phyloP scores from a whole-genome alignment of 2,329 filamentous ascomycete genomes.

The Exophiala bonariae region DNA sequence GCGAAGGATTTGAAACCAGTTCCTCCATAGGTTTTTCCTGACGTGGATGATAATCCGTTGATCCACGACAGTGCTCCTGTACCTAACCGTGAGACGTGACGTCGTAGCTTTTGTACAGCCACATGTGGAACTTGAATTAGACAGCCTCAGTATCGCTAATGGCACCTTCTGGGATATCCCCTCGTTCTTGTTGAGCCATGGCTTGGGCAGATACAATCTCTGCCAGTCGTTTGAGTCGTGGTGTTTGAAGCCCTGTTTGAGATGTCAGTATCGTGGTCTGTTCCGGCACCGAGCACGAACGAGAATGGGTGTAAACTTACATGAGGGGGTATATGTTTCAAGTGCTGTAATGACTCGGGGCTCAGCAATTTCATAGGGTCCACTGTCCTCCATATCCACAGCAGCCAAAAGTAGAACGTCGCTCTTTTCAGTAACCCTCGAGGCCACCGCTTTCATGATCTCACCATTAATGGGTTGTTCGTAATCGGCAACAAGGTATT shows the following conservation, averaged over 20 bases:
- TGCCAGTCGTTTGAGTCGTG: conserved; percentile 89
- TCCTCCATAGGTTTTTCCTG: too few relatives aligned
- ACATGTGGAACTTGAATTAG: background rate
- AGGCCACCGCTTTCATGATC: conserved; percentile 99
- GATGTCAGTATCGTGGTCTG: conserved; percentile 31
- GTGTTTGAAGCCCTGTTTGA: conserved; percentile 82
- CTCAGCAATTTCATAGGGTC: conserved; percentile 97
- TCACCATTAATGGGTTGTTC: conserved; percentile 99
- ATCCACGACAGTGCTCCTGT: too few relatives aligned
- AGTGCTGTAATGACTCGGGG: conserved; percentile 92
- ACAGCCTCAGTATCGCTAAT: conserved; percentile 23
- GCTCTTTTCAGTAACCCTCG: conserved; percentile 95
- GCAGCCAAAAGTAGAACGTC: conserved; percentile 90
- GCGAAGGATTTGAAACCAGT: too few relatives aligned
- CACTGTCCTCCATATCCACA: conserved; percentile 98
- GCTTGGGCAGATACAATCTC: conserved; percentile 97
- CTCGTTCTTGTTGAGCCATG: conserved; percentile 89
- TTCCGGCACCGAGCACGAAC: conserved; percentile 6
- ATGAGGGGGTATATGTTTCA: conserved; percentile 97
- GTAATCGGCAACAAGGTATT: conserved; percentile 97
- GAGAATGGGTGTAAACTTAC: conserved; percentile 56
- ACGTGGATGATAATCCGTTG: too few relatives aligned
- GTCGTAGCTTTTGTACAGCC: too few relatives aligned
- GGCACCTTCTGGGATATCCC: conserved; percentile 52
- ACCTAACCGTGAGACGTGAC: too few relatives aligned